Evolutionary conservation across 179 eudicot genomes (phyloP), one percentile per base, ranked within the genome.

Genomic region (Beta corolliflora): DNA sequence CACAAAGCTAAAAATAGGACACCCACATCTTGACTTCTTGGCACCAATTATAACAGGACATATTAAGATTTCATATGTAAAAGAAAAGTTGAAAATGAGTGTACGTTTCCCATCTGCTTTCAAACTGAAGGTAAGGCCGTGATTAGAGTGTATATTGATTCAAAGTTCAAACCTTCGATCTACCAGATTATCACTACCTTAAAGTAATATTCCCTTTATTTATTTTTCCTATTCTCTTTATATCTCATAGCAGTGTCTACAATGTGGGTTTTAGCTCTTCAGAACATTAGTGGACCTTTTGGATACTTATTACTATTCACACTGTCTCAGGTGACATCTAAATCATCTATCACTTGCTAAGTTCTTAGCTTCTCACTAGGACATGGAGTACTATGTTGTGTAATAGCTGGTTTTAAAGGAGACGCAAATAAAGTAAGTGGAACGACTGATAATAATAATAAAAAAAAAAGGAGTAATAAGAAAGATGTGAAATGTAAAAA

Each of bases 201-300:
- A 75, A 75, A 81, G 55, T 2, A 12, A 66, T 60, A 54, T 29
- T 7, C 3, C 15, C 29, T 25, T 25, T 25, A 25, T 25, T 25
- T 25, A 13, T n/a, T 23, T 16, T 79, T 13, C 31, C 14, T 18
- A 1, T 25, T 25, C 29, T 48, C 58, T 73, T 6, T 41, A 12
- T 68, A 44, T 75, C 60, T 68, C 68, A 19, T 46, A 23, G 21
- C 14, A n/a, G n/a, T n/a, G n/a, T n/a, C n/a, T n/a, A n/a, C n/a
- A n/a, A 41, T 82, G 31, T 61, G 77, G 67, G 56, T 71, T 77
- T 77, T 77, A 75, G 55, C 41, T 16, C 8, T 60, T 77, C 44
- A 9, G 14, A 19, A 61, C 29, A 16, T 67, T 31, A 14, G 48
- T n/a, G 2, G 23, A 60, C 44, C 12, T 6, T 50, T 23, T 36